Conservation (phyloP, 2,329 filamentous ascomycete species). For the Elsinoe fawcettii region DNA sequence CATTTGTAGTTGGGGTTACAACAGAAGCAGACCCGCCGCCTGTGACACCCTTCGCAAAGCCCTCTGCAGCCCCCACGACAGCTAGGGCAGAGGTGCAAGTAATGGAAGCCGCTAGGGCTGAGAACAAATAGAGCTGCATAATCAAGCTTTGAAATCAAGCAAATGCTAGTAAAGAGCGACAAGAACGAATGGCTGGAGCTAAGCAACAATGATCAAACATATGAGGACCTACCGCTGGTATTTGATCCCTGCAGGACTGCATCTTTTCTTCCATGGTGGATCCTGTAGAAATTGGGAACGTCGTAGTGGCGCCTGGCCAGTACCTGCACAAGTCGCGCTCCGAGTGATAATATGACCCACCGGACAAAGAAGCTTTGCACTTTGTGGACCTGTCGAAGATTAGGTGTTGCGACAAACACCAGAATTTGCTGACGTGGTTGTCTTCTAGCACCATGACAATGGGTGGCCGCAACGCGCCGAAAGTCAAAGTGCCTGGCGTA, state of each 20-base stretch:
- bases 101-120: constrained; percentile 4
- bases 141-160: not conserved
- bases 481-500: not conserved
- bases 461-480: not conserved
- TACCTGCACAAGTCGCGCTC: not conserved
- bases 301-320: not conserved
- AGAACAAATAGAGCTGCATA: not conserved
- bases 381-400: not conserved
- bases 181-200: not conserved
- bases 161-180: not conserved
- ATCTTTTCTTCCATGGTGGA: not conserved
- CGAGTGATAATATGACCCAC: not conserved
- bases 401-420: not conserved
- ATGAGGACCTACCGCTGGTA: not conserved
- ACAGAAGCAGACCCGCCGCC: constrained; percentile 49
- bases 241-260: not conserved
- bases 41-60: constrained; percentile 49
- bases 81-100: constrained; percentile 20
- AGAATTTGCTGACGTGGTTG: not conserved
- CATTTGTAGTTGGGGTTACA: constrained; percentile 47
- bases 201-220: not conserved
- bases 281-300: not conserved
- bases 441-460: not conserved
- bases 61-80: constrained; percentile 36
- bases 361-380: not conserved